A percentile compares a stretch with the other conserved stretches of the same genome.
Evolutionary conservation across 805 yeast genomes (phyloP).

Genomic region (Kurtzmaniella cleridarum): DNA sequence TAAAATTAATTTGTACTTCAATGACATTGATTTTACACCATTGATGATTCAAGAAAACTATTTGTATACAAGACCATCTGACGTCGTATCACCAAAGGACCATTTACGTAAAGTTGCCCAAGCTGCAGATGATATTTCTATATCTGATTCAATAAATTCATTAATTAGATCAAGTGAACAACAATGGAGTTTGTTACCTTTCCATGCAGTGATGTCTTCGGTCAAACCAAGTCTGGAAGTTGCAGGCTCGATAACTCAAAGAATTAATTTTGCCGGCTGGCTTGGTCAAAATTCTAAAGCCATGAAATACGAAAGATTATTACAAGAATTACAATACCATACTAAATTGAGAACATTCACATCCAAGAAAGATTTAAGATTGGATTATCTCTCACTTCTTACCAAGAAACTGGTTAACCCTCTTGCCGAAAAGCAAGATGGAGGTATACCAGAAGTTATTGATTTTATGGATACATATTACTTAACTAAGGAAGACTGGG

Average conservation of each 20-base stretch:
- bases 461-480: constrained; percentile 79
- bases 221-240: constrained; percentile 73
- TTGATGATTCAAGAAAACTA: constrained; percentile 96
- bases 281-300: constrained; percentile 86
- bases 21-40: constrained; percentile 92
- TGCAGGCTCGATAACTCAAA: constrained; percentile 63
- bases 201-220: constrained; percentile 83
- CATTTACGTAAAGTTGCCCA: constrained; percentile 60
- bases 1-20: constrained; percentile 83
- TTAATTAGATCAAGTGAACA: constrained; percentile 87
- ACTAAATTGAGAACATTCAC: constrained; percentile 77
- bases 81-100: constrained; percentile 35
- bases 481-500: constrained; percentile 90
- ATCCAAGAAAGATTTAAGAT: constrained; percentile 65
- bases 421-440: constrained; percentile 47
- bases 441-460: constrained; percentile 62
- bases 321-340: constrained; percentile 87
- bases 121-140: constrained; percentile 87
- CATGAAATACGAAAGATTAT: constrained; percentile 67
- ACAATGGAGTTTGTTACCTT: constrained; percentile 89
- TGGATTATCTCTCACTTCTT: constrained; percentile 68
- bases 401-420: constrained; percentile 56
- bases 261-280: constrained; percentile 80
- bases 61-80: constrained; percentile 55
- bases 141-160: constrained; percentile 74